Evolutionary conservation across 352 stramenopile genomes (phyloP), one percentile per base, ranked within the genome.

Genomic region (Phytophthora vignae): DNA sequence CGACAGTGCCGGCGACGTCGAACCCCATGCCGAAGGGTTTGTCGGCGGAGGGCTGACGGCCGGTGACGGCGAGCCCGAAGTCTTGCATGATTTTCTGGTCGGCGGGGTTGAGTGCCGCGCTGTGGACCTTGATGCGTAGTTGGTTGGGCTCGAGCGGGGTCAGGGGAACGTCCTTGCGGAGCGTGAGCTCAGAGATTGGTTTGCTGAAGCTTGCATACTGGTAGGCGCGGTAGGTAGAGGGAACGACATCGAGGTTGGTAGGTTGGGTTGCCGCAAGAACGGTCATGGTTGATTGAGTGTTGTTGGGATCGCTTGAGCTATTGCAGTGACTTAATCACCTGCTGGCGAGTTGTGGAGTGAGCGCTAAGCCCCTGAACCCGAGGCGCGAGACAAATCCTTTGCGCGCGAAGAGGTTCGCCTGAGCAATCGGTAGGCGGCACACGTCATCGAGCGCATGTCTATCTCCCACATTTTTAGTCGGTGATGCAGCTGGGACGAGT

Each of bases 1-100:
- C 73, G 44, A 96, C 72, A 2, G 78, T 79, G 42, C 89, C 89
- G 27, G 85, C 79, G 27, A 89, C 82, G 60, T 96, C 89, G 33
- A 93, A 73, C 10, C 86, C 89, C 40, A 92, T 74, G 19, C 69
- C 53, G 54, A 85, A 83, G 44, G 78, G 78, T 46, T 71, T 67
- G 48, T 73, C 68, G 19, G 67, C 52, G 9, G 71, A 72, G 4
- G 77, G 77, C 31, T 73, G 68, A 36, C 70, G 56, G 17, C 66
- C 67, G 19, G 78, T 81, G 48, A 86, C 72, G 19, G 70, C 68
- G 9, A 77, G 59, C 31, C 78, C 71, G 36, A 72, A 79, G 42
- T 70, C 50, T 44, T 84, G 64, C n/a, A 85, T 69, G 12, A 92
- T 46, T 73, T 85, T 90, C 60, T 87, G 88, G 58, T 94, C 87